Evolutionary conservation across 225 moss, liverwort and hornwort species (phyloP).

Genomic region (Sphagnum tenellum): DNA sequence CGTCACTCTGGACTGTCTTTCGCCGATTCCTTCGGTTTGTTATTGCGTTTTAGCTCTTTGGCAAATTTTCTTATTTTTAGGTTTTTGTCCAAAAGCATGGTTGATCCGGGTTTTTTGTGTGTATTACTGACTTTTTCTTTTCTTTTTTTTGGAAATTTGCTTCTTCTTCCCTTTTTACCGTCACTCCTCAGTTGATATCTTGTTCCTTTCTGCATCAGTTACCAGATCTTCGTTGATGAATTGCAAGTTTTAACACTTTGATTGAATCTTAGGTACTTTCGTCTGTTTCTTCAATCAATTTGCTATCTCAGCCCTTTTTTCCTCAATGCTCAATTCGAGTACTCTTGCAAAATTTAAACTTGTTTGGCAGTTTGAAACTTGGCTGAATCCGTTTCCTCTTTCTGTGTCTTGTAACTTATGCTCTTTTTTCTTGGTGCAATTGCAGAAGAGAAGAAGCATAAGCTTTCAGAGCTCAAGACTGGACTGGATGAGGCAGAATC

Average conservation of each 20-base stretch:
- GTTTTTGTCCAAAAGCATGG: no score
- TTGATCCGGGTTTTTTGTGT: no score
- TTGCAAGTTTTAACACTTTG: no score
- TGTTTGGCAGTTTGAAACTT: background rate
- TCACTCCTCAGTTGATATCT: background rate
- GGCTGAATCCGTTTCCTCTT: no score
- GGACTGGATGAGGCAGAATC: constrained; percentile 82
- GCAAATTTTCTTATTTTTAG: background rate
- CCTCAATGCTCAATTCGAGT: no score
- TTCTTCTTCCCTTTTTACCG: background rate
- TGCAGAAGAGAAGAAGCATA: constrained; percentile 83
- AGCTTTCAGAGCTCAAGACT: constrained; percentile 74
- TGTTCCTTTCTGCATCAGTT: background rate
- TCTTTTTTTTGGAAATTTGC: no score
- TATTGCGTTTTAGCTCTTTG: background rate
- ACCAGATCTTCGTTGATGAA: no score
- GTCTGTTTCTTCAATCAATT: no score
- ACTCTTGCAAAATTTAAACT: no score
- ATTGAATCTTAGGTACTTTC: no score
- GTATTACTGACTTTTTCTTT: no score
- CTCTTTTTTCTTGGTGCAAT: background rate
- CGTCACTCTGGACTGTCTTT: no score
- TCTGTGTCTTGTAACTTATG: background rate
- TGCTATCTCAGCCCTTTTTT: background rate
- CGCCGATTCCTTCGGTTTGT: background rate